Conservation (phyloP, 2,329 filamentous ascomycete species). For the Lasiodiplodia hormozganensis region DNA sequence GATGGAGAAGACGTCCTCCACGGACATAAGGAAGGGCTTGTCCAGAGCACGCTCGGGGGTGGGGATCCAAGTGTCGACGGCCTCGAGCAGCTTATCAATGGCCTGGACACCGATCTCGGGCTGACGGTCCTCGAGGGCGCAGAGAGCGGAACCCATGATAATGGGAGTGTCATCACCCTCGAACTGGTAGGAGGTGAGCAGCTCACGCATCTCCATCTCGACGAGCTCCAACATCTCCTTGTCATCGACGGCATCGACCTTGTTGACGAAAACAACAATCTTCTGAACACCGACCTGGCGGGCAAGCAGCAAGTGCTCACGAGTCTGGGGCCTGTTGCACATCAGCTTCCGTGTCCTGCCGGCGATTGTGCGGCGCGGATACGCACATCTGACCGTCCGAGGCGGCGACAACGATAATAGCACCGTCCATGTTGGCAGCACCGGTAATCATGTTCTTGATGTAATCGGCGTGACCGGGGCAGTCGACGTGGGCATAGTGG, state of each 20-base stretch:
- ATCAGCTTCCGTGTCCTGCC: not conserved
- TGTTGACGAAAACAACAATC: constrained; percentile 99
- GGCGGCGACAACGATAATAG: constrained; percentile 97
- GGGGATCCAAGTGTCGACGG: constrained; percentile 95
- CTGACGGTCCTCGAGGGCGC: constrained; percentile 85
- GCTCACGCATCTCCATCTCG: constrained; percentile 99
- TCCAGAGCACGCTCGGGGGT: constrained; percentile 92
- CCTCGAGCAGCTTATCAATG: constrained; percentile 89
- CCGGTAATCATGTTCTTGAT: constrained; percentile 99
- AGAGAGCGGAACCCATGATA: constrained; percentile 94
- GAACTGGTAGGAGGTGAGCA: constrained; percentile 90
- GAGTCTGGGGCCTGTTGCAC: constrained; percentile 78
- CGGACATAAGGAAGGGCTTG: constrained; percentile 99
- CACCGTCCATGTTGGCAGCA: constrained; percentile 98
- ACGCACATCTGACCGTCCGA: constrained; percentile 94
- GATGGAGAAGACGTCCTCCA: constrained; percentile 72
- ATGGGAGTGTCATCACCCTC: constrained; percentile 98
- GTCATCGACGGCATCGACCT: constrained; percentile 96
- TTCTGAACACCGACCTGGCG: constrained; percentile 98
- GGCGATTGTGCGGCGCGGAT: not conserved
- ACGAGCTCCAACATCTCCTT: constrained; percentile 99
- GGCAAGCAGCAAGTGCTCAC: constrained; percentile 96
- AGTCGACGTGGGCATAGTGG: constrained; percentile 99
- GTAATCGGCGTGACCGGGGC: constrained; percentile 99
- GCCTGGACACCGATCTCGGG: constrained; percentile 85